phyloP scores from a whole-genome alignment of 768 basidiomycete species.

The Suillus sp. region DNA sequence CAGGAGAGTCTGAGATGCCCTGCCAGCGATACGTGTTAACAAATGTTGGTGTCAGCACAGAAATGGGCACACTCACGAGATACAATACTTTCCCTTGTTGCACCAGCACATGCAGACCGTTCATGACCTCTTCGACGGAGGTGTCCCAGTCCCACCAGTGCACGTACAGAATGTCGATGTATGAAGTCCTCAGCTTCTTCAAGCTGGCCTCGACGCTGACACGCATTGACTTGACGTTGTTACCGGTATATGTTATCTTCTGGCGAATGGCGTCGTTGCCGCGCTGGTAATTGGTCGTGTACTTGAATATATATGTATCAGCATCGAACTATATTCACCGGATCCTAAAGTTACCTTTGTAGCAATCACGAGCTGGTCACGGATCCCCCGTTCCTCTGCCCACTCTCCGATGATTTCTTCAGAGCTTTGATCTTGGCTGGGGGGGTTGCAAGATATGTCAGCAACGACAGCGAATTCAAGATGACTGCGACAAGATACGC shows the following conservation, averaged over 20 bases:
- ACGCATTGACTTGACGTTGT: slow-evolving; percentile 47
- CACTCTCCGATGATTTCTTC: slow-evolving; percentile 53
- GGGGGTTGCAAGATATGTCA: neutral
- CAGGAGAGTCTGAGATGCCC: slow-evolving; percentile 35
- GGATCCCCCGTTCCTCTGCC: slow-evolving; percentile 41
- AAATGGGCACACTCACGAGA: slow-evolving; percentile 31
- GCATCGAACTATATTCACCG: neutral
- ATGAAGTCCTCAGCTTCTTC: slow-evolving; percentile 47
- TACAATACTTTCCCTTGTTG: slow-evolving; percentile 42
- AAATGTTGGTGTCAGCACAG: neutral
- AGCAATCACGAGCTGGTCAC: slow-evolving; percentile 49
- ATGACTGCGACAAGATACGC: slow-evolving; percentile 14
- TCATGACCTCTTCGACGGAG: slow-evolving; percentile 46
- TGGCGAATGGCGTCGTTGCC: slow-evolving; percentile 23
- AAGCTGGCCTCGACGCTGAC: slow-evolving; percentile 43
- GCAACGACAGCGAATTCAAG: neutral
- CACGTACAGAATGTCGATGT: slow-evolving; percentile 50
- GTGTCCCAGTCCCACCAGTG: slow-evolving; percentile 39
- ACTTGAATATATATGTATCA: slow-evolving; percentile 16
- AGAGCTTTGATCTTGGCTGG: slow-evolving; percentile 41
- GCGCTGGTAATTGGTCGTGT: slow-evolving; percentile 23
- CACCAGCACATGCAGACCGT: slow-evolving; percentile 39
- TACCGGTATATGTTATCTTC: slow-evolving; percentile 48
- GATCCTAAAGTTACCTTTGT: slow-evolving; percentile 35
- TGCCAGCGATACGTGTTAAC: slow-evolving; percentile 21